Evolutionary conservation across 2,329 filamentous ascomycete genomes (phyloP).

Genomic region (Aspergillus ustus): DNA sequence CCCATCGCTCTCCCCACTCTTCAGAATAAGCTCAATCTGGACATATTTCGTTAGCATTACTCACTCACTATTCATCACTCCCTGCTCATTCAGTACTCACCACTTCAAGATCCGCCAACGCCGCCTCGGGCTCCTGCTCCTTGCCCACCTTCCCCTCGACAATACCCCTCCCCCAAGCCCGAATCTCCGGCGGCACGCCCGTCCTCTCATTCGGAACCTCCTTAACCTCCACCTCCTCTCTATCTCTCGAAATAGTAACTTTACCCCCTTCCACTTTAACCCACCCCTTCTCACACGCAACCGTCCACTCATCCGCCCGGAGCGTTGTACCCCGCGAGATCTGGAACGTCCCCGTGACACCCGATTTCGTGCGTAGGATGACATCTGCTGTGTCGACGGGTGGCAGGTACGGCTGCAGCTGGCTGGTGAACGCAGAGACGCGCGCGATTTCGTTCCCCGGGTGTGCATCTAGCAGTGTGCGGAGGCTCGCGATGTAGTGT

Average conservation of each 20-base stretch:
- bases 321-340: neutral
- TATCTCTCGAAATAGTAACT: neutral
- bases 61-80: neutral
- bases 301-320: neutral
- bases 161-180: neutral
- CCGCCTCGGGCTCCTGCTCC: neutral
- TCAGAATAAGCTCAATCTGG: neutral
- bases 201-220: neutral
- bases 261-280: neutral
- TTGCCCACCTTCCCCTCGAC: neutral
- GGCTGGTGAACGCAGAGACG: neutral
- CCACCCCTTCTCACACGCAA: neutral
- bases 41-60: neutral
- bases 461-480: neutral
- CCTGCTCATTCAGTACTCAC: neutral
- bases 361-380: neutral
- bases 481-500: conserved; percentile 65
- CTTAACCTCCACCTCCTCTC: neutral
- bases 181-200: neutral
- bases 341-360: neutral
- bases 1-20: neutral
- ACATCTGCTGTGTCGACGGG: neutral
- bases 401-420: neutral
- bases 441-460: neutral
- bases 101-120: neutral